phyloP scores from a whole-genome alignment of 2,329 filamentous ascomycete genomes.

The Aspergillus quadrilineatus region DNA sequence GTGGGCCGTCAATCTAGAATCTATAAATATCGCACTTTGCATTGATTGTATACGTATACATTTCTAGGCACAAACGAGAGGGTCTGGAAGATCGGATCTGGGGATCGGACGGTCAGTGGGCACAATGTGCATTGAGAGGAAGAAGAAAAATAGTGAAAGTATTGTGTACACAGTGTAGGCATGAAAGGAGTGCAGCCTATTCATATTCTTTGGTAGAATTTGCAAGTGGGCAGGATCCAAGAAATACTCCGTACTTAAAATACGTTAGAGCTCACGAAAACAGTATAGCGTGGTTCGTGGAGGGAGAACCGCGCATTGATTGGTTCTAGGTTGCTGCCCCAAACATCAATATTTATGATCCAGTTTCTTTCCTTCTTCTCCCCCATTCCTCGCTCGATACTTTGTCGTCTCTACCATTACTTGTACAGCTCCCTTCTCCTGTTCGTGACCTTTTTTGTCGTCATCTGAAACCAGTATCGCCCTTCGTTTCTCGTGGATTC shows the following conservation, averaged over 20 bases:
- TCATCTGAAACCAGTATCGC: neutral
- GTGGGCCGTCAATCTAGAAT: neutral
- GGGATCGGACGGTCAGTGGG: neutral
- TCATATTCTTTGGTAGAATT: too few relatives aligned
- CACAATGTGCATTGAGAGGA: too few relatives aligned
- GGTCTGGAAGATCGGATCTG: too few relatives aligned
- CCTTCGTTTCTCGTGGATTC: neutral
- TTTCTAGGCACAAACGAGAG: too few relatives aligned
- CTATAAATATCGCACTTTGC: constrained; percentile 5
- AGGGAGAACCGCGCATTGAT: constrained; percentile 9
- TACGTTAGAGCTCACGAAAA: neutral
- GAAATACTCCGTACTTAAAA: neutral
- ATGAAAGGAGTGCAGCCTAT: too few relatives aligned
- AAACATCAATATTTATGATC: constrained; percentile 15
- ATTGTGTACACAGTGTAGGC: neutral
- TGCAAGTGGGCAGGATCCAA: too few relatives aligned
- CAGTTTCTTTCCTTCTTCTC: constrained; percentile 12
- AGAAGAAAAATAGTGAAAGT: neutral
- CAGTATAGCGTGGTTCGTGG: neutral
- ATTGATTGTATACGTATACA: neutral
- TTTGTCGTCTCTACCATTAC: neutral
- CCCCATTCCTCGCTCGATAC: neutral
- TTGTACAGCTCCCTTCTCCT: constrained; percentile 5
- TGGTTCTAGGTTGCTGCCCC: constrained; percentile 9
- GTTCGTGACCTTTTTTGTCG: neutral